Conservation (phyloP, 306 rosid genomes). For the Lupinus albus region DNA sequence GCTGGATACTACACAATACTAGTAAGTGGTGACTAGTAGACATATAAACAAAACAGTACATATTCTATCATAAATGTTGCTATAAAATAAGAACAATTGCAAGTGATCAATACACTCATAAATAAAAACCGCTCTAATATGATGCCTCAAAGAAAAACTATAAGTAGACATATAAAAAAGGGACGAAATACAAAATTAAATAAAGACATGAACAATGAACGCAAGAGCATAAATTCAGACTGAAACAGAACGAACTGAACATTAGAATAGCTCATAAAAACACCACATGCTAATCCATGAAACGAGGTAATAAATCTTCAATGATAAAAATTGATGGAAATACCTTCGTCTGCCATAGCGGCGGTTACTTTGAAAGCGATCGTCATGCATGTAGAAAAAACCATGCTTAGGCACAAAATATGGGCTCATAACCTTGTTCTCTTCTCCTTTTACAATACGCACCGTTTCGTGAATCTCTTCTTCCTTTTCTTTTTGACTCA, state of each 20-base stretch:
- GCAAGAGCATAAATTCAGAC: background rate
- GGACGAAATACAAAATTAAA: too few species aligned
- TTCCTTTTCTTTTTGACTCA: conserved; percentile 4
- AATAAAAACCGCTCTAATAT: background rate
- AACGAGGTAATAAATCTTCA: background rate
- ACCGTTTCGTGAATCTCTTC: conserved; percentile 19
- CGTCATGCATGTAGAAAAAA: conserved; percentile 38
- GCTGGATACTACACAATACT: background rate
- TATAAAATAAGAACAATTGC: background rate
- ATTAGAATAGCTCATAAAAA: background rate
- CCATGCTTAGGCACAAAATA: conserved; percentile 30
- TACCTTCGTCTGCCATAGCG: conserved; percentile 24
- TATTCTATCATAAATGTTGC: background rate
- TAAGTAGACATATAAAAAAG: background rate
- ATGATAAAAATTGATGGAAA: background rate
- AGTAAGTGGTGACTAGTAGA: background rate
- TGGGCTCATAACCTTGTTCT: background rate
- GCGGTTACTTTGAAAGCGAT: conserved; percentile 11
- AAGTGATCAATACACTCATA: background rate
- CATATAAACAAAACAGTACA: background rate
- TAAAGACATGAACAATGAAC: background rate
- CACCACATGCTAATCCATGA: too few species aligned
- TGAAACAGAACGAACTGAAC: background rate
- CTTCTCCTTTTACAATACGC: background rate
- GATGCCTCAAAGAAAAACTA: background rate